These are phyloP conservation scores for Beta corolliflora DNA, from an alignment of 179 eudicot species.

Conservation along the genomic window DNA sequence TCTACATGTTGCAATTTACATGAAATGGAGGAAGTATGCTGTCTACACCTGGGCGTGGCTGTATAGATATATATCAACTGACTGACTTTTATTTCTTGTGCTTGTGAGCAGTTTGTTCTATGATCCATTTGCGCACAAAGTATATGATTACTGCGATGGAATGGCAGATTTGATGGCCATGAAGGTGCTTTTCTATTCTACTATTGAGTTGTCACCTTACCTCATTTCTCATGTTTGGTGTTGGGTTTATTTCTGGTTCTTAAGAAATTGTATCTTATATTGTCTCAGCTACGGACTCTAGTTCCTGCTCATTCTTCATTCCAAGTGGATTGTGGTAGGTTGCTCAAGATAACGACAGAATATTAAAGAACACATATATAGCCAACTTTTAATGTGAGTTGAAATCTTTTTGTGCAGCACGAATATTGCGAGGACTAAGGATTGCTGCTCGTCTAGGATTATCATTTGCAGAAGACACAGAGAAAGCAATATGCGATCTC, in stretches of 20 bases:
- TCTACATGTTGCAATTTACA: too few relatives aligned
- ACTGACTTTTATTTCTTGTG: constrained; percentile 26
- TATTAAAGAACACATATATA: too few relatives aligned
- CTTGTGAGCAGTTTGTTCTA: constrained; percentile 71
- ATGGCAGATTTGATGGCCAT: constrained; percentile 61
- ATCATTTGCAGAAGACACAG: constrained; percentile 69
- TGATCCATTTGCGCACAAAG: constrained; percentile 64
- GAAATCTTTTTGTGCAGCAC: constrained; percentile 52
- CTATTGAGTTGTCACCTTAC: constrained; percentile 2
- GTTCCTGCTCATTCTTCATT: constrained; percentile 83
- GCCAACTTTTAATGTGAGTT: background rate
- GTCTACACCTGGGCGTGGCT: constrained; percentile 2
- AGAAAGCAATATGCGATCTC: constrained; percentile 55
- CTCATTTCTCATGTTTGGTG: constrained; percentile 1
- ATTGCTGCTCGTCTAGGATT: constrained; percentile 92
- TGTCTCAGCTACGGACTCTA: constrained; percentile 72
- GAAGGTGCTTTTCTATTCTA: constrained; percentile 52
- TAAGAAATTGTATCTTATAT: constrained; percentile 23
- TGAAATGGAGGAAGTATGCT: background rate
- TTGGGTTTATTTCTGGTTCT: constrained; percentile 12
- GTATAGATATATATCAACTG: constrained; percentile 7
- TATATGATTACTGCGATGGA: constrained; percentile 81
- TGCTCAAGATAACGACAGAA: background rate
- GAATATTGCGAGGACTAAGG: constrained; percentile 90
- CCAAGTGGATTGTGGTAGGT: constrained; percentile 78